These are phyloP conservation scores for Simplicillium aogashimaense DNA, from an alignment of 2,329 filamentous ascomycete genomes.

Conservation along the genomic window DNA sequence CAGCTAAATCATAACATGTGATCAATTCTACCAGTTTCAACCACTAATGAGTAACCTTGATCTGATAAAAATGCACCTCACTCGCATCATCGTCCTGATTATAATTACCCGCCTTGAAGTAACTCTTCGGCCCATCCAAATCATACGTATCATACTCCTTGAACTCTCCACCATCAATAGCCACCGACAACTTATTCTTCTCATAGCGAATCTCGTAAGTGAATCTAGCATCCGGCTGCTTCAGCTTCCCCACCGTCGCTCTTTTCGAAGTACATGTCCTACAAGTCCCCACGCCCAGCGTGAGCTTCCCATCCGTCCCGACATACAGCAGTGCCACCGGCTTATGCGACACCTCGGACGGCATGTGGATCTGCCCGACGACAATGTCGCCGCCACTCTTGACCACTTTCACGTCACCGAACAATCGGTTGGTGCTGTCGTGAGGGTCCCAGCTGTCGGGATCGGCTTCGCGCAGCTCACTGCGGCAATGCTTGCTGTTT, in stretches of 20 bases:
- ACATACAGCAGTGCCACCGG: constrained; percentile 29
- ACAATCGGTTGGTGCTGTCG: constrained; percentile 17
- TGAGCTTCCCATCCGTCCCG: constrained; percentile 19
- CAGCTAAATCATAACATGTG: no score
- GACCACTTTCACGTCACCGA: constrained; percentile 18
- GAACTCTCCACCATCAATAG: constrained; percentile 15
- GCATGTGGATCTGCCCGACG: constrained; percentile 26
- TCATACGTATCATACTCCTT: constrained; percentile 15
- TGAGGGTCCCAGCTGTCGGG: constrained; percentile 22
- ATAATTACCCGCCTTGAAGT: constrained; percentile 29
- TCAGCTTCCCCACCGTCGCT: constrained; percentile 19
- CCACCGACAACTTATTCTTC: constrained; percentile 17
- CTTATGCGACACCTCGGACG: constrained; percentile 22
- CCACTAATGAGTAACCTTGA: constrained; percentile 7
- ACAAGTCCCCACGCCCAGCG: constrained; percentile 23
- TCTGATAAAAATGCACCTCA: constrained; percentile 12
- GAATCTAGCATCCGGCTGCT: constrained; percentile 18
- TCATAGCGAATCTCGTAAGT: constrained; percentile 26
- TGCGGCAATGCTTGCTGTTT: constrained; percentile 29
- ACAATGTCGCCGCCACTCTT: constrained; percentile 23
- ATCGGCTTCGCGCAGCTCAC: constrained; percentile 26
- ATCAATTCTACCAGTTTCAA: no score
- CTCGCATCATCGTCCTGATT: constrained; percentile 11
- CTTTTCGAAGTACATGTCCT: constrained; percentile 17
- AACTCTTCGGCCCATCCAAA: constrained; percentile 19